Base-by-base conservation (phyloP, 768 basidiomycete genomes). In the Paxillus ammoniavirescens region DNA sequence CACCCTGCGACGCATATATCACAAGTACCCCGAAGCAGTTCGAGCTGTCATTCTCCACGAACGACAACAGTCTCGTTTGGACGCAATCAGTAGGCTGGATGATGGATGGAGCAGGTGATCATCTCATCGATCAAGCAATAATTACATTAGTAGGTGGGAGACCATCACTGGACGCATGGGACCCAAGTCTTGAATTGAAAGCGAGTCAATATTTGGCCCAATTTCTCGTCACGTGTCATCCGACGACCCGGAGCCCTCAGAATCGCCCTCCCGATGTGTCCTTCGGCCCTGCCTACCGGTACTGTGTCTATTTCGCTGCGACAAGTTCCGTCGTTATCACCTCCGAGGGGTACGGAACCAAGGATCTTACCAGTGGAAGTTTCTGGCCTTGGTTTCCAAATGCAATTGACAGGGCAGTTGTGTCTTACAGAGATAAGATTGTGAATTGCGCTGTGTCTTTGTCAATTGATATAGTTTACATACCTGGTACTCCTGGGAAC, bases 401-500 rank as follows among this genome's bases (percentile, higher is more conserved):
- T 21, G 91, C 89, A 55, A 91, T 91, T 44, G 91, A 93, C 36
- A 93, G 78, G 9, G 91, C 86, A 42, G 91, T 93, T n/a, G 91
- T 91, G 70, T 91, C 90, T 90, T 56, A 33, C 49, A 21, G 49
- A 57, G 49, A 62, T 58, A 54, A 54, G 42, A 50, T 54, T 55
- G 56, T 62, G 62, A 66, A 60, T 49, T 56, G 17, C 47, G 15
- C 51, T 18, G 50, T 35, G 41, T 46, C 47, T 48, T 55, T 45
- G 45, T 47, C 28, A 8, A 59, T 51, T 60, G 55, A 58, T 36
- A 9, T 54, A 54, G 55, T 15, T 52, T 67, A 65, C 70, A 66
- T 59, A 91, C 91, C 90, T 73, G 92, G 89, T 41, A 98, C 94
- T 47, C 94, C 94, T 46, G 92, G 93, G 75, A 96, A 98, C 46